phyloP scores from a whole-genome alignment of 495 filamentous ascomycete species.

The Trichoderma reesei region DNA sequence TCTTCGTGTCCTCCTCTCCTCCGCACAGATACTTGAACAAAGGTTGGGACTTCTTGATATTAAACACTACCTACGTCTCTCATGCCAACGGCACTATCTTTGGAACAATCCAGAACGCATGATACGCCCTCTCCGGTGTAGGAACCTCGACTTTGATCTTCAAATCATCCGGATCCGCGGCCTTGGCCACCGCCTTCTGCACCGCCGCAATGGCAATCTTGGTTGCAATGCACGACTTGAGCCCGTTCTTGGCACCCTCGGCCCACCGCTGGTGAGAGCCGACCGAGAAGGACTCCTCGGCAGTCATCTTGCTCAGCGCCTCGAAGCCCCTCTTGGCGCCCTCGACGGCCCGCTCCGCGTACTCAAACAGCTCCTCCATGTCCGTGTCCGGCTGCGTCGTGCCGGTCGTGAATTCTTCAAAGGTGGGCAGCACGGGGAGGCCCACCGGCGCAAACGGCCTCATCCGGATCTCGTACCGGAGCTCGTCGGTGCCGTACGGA shows the following conservation, averaged over 20 bases:
- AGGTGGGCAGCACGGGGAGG: constrained; percentile 61
- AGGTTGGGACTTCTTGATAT: background rate
- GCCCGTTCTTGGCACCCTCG: constrained; percentile 43
- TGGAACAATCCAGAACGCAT: constrained; percentile 74
- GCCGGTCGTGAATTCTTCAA: constrained; percentile 43
- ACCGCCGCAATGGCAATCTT: constrained; percentile 52
- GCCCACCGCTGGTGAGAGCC: constrained; percentile 51
- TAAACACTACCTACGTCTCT: background rate
- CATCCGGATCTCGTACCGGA: constrained; percentile 85
- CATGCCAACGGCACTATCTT: constrained; percentile 33
- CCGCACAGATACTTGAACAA: background rate
- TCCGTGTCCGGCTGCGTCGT: constrained; percentile 28
- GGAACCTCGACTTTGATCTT: constrained; percentile 47
- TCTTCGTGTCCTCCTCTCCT: background rate
- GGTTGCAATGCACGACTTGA: constrained; percentile 56
- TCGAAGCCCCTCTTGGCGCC: constrained; percentile 60
- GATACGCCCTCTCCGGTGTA: constrained; percentile 45
- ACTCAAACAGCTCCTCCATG: constrained; percentile 41
- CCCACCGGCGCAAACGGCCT: constrained; percentile 68
- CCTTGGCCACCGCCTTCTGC: constrained; percentile 33
- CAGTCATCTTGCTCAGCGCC: constrained; percentile 39
- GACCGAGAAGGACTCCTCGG: constrained; percentile 35
- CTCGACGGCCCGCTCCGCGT: constrained; percentile 48
- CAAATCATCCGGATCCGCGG: constrained; percentile 15
- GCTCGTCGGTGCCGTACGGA: constrained; percentile 57